These are phyloP conservation scores for Russula emetica DNA, from an alignment of 768 basidiomycete species.

Conservation along the genomic window DNA sequence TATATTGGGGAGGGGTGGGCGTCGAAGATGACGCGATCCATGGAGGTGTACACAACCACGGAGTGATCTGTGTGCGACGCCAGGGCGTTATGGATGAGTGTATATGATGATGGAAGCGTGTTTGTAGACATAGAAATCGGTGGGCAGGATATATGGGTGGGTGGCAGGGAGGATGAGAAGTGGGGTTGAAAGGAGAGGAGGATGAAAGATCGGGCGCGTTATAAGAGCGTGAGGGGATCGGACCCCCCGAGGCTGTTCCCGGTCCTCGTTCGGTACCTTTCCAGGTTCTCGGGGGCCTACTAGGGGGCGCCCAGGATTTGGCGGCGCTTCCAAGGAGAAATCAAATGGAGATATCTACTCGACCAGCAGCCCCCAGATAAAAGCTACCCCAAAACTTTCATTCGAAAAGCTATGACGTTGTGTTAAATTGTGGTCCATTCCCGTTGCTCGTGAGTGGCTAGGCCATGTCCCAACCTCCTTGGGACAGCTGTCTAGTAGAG, in stretches of 20 bases:
- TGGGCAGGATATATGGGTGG: neutral
- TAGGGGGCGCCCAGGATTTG: constrained; percentile 4
- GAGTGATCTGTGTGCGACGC: neutral
- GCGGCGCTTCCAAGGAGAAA: neutral
- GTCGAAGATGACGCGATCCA: neutral
- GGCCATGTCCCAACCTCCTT: neutral
- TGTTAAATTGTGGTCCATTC: neutral
- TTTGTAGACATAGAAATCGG: neutral
- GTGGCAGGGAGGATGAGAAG: constrained; percentile 1
- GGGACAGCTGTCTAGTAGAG: neutral
- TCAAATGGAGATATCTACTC: neutral
- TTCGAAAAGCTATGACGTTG: neutral
- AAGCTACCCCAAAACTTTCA: constrained; percentile 15
- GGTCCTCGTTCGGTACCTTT: constrained; percentile 16
- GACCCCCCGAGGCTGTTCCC: constrained; percentile 16
- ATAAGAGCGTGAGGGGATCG: neutral
- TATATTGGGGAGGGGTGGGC: neutral
- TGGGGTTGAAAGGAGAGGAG: constrained; percentile 11
- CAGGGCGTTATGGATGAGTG: neutral
- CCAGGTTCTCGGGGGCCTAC: constrained; percentile 14
- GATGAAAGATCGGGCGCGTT: constrained; percentile 5
- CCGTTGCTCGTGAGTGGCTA: neutral
- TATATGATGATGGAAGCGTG: neutral
- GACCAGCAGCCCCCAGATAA: neutral
- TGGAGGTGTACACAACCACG: neutral